phyloP scores from a whole-genome alignment of 441 rosid genomes.

The Populus trichocarpa region DNA sequence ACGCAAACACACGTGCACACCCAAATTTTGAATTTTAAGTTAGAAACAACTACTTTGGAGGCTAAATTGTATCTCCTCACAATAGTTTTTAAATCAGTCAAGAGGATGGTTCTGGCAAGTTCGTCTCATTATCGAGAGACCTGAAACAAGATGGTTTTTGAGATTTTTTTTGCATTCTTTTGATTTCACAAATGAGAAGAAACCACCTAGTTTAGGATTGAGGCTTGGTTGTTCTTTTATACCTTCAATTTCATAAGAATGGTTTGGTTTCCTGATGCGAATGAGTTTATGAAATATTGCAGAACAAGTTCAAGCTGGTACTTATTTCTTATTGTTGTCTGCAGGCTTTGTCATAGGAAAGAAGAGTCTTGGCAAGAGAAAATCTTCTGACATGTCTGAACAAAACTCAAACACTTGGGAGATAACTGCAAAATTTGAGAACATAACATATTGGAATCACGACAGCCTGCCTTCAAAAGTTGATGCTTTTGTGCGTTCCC shows the following conservation, averaged over 20 bases:
- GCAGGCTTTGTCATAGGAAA: slow-evolving; percentile 74
- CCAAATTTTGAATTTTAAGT: not conserved
- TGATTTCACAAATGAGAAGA: too few species aligned
- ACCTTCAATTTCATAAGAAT: too few species aligned
- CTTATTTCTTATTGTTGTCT: slow-evolving; percentile 13
- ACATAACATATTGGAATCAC: slow-evolving; percentile 81
- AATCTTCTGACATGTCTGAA: slow-evolving; percentile 40
- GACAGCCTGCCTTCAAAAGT: slow-evolving; percentile 69
- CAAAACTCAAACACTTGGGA: slow-evolving; percentile 45
- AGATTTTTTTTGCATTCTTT: too few species aligned
- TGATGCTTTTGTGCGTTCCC: slow-evolving; percentile 62
- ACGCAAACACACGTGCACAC: not conserved
- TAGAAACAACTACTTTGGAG: not conserved
- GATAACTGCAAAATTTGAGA: slow-evolving; percentile 62
- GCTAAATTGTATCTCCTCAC: not conserved
- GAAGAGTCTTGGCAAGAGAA: slow-evolving; percentile 44
- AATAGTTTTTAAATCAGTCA: not conserved
- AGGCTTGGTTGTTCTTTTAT: too few species aligned
- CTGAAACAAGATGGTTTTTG: too few species aligned
- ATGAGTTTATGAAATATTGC: too few species aligned
- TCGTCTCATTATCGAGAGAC: not conserved
- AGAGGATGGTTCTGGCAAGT: not conserved
- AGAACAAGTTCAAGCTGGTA: too few species aligned
- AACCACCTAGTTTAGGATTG: too few species aligned
- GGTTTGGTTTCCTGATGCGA: too few species aligned